Percentiles rank a stretch among this genome's conserved stretches.
phyloP scores from a whole-genome alignment of 1,284 basidiomycete species.

The Stygiomarasmius scandens region DNA sequence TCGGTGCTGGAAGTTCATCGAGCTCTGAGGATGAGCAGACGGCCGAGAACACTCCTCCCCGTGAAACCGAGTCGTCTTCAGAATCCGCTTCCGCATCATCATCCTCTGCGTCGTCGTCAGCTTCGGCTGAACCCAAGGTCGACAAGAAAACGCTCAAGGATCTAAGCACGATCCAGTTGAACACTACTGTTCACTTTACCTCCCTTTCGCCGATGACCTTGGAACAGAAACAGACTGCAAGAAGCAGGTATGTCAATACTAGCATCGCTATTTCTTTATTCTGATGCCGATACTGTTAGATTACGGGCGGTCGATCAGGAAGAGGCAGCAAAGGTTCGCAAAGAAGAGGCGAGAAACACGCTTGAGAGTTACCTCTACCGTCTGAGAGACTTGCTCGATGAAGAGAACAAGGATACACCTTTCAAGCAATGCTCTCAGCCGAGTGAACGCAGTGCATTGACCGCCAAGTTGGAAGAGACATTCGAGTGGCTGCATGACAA shows the following conservation, averaged over 20 bases:
- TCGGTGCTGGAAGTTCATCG: constrained; percentile 61
- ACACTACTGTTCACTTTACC: constrained; percentile 62
- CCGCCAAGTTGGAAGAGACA: constrained; percentile 67
- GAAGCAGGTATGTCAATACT: constrained; percentile 60
- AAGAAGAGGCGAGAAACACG: constrained; percentile 90
- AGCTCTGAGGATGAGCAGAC: constrained; percentile 36
- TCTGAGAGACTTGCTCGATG: constrained; percentile 80
- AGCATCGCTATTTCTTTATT: not conserved
- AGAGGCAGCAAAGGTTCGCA: constrained; percentile 75
- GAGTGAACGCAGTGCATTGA: constrained; percentile 70
- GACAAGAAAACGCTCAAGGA: constrained; percentile 43
- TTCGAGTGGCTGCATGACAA: constrained; percentile 85
- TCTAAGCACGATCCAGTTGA: constrained; percentile 60
- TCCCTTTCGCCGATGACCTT: constrained; percentile 72
- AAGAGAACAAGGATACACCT: constrained; percentile 63
- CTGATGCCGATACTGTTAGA: constrained; percentile 42
- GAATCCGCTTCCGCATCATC: constrained; percentile 31
- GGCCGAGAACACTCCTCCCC: constrained; percentile 42
- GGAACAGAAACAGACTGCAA: constrained; percentile 71
- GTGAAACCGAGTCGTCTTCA: constrained; percentile 35
- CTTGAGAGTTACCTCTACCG: constrained; percentile 94
- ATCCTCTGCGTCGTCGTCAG: constrained; percentile 24
- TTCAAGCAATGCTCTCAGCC: constrained; percentile 81
- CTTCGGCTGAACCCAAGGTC: constrained; percentile 30
- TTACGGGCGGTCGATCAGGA: constrained; percentile 79